These are phyloP conservation scores for Schizophyllum commune DNA, from an alignment of 1,284 basidiomycete genomes.

Conservation along the genomic window DNA sequence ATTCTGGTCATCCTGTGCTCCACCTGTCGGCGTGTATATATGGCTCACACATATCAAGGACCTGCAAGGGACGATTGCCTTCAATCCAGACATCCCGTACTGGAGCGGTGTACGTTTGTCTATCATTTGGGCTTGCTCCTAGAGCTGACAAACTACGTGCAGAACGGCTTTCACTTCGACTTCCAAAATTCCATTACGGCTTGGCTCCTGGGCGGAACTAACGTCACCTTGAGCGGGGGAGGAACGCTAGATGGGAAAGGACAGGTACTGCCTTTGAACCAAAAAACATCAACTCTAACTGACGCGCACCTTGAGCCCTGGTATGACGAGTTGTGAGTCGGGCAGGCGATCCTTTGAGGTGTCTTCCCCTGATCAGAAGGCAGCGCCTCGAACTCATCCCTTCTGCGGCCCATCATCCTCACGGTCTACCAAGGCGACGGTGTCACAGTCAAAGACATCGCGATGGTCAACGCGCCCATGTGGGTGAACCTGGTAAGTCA, in stretches of 20 bases:
- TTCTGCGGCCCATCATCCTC: conserved; percentile 53
- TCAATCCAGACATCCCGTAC: conserved; percentile 43
- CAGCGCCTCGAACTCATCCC: conserved; percentile 35
- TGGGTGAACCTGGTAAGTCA: conserved; percentile 42
- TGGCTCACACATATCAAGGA: conserved; percentile 23
- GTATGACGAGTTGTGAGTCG: conserved; percentile 47
- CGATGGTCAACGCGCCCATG: conserved; percentile 38
- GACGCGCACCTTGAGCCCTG: conserved; percentile 18
- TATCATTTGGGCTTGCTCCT: background rate
- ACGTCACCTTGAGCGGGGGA: conserved; percentile 49
- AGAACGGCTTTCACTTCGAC: conserved; percentile 46
- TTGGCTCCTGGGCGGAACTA: conserved; percentile 55
- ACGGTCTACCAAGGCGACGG: conserved; percentile 51
- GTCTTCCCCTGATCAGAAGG: background rate
- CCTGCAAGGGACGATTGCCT: conserved; percentile 42
- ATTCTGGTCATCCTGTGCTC: background rate
- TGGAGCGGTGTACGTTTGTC: conserved; percentile 37
- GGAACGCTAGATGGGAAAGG: conserved; percentile 55
- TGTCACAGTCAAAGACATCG: conserved; percentile 47
- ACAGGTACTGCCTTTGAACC: conserved; percentile 33
- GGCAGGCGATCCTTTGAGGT: background rate
- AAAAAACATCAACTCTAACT: background rate
- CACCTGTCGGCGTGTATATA: background rate
- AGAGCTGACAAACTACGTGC: background rate
- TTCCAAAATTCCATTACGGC: conserved; percentile 55